These are phyloP conservation scores for Amanita fuliginea DNA, from an alignment of 768 basidiomycete genomes.

Conservation along the genomic window DNA sequence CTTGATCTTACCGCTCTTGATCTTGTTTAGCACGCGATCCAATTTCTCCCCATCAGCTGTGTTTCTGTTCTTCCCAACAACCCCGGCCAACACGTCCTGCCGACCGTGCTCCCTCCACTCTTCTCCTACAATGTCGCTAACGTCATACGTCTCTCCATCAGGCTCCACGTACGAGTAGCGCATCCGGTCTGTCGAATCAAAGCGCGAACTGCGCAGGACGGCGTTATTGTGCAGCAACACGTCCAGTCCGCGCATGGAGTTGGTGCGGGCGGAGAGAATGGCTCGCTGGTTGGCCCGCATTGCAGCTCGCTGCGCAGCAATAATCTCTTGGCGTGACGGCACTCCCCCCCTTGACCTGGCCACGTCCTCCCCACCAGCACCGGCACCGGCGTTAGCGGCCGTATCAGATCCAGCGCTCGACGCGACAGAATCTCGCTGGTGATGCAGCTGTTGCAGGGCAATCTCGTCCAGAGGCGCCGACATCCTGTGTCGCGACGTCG, in stretches of 20 bases:
- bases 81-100: conserved; percentile 60
- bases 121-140: conserved; percentile 86
- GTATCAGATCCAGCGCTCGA: conserved; percentile 50
- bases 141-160: conserved; percentile 87
- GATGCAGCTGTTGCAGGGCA: conserved; percentile 60
- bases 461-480: conserved; percentile 79
- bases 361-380: conserved; percentile 6
- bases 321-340: conserved; percentile 76
- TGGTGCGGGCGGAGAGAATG: conserved; percentile 69
- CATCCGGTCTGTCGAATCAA: conserved; percentile 58
- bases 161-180: conserved; percentile 91
- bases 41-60: conserved; percentile 52
- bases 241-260: conserved; percentile 81
- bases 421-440: conserved; percentile 39
- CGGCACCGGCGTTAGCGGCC: neutral
- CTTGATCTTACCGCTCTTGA: conserved; percentile 50
- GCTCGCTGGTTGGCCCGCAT: conserved; percentile 81
- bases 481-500: conserved; percentile 57
- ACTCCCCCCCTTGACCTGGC: conserved; percentile 16
- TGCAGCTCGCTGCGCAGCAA: conserved; percentile 84
- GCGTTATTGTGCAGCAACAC: conserved; percentile 78
- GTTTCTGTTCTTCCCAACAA: conserved; percentile 45
- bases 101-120: conserved; percentile 60
- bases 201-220: conserved; percentile 74
- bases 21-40: conserved; percentile 65